A percentile compares a stretch with the other conserved stretches of the same genome.
phyloP scores from a whole-genome alignment of 345 rosid species.

The Hypericum perforatum region DNA sequence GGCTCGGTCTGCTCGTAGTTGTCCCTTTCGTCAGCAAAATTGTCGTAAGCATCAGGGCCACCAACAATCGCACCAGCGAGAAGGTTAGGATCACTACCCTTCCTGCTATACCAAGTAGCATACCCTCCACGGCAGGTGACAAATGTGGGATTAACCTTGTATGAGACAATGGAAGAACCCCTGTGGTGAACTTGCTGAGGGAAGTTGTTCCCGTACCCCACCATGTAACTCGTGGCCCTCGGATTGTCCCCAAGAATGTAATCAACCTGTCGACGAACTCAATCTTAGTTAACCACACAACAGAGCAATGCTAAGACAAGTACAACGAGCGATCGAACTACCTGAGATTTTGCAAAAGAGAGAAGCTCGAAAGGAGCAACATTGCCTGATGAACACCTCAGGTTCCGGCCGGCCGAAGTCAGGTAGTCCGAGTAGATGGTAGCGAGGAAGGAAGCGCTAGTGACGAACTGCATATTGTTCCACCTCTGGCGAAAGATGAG shows the following conservation, averaged over 20 bases:
- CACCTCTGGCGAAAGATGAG: conserved; percentile 25
- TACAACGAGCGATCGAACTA: neutral
- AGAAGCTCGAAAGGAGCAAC: conserved; percentile 27
- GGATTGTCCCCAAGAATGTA: conserved; percentile 98
- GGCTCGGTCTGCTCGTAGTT: conserved; percentile 98
- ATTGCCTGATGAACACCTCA: conserved; percentile 1
- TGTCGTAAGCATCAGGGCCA: conserved; percentile 92
- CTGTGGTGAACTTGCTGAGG: conserved; percentile 90
- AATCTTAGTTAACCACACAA: too few relatives aligned
- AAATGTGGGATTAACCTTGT: conserved; percentile 48
- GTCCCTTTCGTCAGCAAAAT: conserved; percentile 86
- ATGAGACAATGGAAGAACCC: conserved; percentile 82
- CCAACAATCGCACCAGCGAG: conserved; percentile 91
- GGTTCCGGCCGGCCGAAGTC: conserved; percentile 44
- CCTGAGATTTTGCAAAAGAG: neutral
- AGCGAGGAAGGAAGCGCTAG: conserved; percentile 22
- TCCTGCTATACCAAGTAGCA: conserved; percentile 75
- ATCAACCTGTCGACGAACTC: conserved; percentile 41
- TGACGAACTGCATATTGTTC: conserved; percentile 26
- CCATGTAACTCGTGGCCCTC: conserved; percentile 92
- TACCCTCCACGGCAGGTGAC: conserved; percentile 92
- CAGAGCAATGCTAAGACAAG: too few relatives aligned
- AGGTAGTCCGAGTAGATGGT: conserved; percentile 31
- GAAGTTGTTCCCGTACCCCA: conserved; percentile 88
- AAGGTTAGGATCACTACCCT: conserved; percentile 75